Evolutionary conservation across 306 rosid species (phyloP), one percentile per base, ranked within the genome.

Genomic region (Castanea mollissima): DNA sequence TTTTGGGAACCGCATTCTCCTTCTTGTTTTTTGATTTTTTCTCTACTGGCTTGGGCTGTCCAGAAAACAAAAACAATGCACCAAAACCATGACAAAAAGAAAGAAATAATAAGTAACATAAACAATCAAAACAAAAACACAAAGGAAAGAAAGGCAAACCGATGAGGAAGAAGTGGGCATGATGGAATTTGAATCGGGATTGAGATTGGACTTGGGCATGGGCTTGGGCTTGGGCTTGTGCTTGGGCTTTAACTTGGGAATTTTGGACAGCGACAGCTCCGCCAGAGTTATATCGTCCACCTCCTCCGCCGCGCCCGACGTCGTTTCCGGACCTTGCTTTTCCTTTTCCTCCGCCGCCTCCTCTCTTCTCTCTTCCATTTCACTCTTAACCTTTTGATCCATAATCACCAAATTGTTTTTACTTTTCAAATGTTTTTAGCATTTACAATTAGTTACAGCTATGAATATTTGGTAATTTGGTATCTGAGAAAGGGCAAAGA

Each of bases 21-120:
- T 58, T 85, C 80, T 55, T 80, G 74, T 55, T 85, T 65, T 75
- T 87, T 51, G 62, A 80, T 78, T 80, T 89, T 56, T 79, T 84
- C 64, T 88, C 91, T 74, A 76, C 59, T 6, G 25, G 68, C 86
- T 76, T 82, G 38, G 67, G 86, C 98, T 90, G 86, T 31, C 63
- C 54, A 3, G 4, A 49, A 41, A 41, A 41, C 46, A 41, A 41
- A 2, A 78, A 78, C 35, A 86, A 77, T 79, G 85, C 74, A 82
- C 19, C 78, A 79, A n/a, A 76, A 62, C 77, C 20, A 73, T 23
- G 70, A 70, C 31, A 74, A 74, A 38, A 38, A 7, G 2, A 38
- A 38, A 1, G 2, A 69, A 74, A 29, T 52, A 59, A 31, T 6
- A 70, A 32, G 41, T 20, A 71, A 68, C 34, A 54, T 13, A 5